Evolutionary conservation across 805 yeast genomes (phyloP), one percentile per base, ranked within the genome.

Genomic region (Pichia deserticola): DNA sequence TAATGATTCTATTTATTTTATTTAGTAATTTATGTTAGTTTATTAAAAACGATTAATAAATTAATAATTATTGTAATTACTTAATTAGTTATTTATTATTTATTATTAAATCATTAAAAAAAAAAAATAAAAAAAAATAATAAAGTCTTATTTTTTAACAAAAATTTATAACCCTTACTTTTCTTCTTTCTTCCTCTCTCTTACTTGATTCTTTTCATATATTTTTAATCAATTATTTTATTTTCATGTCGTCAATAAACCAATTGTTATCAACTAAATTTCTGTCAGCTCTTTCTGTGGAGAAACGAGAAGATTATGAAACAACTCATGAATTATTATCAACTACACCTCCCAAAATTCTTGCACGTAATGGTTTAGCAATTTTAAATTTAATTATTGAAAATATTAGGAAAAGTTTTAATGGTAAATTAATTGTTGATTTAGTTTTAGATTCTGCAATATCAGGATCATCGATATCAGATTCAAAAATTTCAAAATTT

Each of bases 321-420:
- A 73, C 73, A 37, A 74, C 78, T 1, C 59, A 72, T 4, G 58
- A 60, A 10, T 60, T 82, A 5, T 59, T 84, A 15, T 56, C 73
- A 2, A 56, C 76, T 0, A 64, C 77, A 11, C 68, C 92, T 1
- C 80, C 89, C 1, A 83, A 84, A 60, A 73, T 74, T 49, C 71
- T 92, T n/a, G 84, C 84, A 0, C 66, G 71, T 10, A 73, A 78
- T 47, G 97, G 97, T 0, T 69, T 86, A 29, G 97, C 97, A 0
- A 70, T 88, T 5, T 63, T 81, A 44, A 86, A 89, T 63, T 69
- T 92, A 44, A 62, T 68, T 0, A 68, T 84, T 12, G 74, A 75
- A n/a, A 79, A 80, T 49, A 66, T 86, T 3, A 71, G 84, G 49
- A 84, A 90, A 0, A 95, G 96, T 0, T 67, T 88, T 9, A 95